Evolutionary conservation across 148 eudicot species (phyloP), one percentile per base, ranked within the genome.

Genomic region (Arctostaphylos glauca): DNA sequence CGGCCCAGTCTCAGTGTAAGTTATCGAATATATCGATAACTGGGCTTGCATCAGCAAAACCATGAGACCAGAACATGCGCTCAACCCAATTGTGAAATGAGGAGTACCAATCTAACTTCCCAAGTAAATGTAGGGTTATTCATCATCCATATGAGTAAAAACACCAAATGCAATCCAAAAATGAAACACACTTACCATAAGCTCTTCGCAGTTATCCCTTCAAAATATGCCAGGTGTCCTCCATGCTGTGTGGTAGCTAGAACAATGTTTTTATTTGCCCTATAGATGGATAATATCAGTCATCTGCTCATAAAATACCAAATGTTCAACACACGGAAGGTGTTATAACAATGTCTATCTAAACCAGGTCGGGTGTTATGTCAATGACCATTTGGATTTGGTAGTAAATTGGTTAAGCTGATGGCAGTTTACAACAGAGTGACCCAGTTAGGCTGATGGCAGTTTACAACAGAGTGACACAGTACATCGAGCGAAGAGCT

Each of bases 191-290:
- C 64, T 84, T 92, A 97, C 99, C 99, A 97, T 74, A 93, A 75
- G 85, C 92, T 90, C 81, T 89, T 89, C 15, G 91, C 98, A 79
- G 92, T 89, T 79, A 94, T 81, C 87, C 97, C 98, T 86, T 97
- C 98, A 81, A 89, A 94, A 81, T 86, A 93, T 43, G 96, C 97
- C 44, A 97, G 91, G 87, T 97, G 98, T 83, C 99, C 99, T 84
- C 99, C 99, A 85, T 97, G 98, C 85, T 90, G 87, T 19, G 99
- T 87, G 41, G 93, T 91, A 77, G 95, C 95, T 47, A 96, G 85
- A 78, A 97, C 89, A 78, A 97, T 82, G 85, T 97, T 97, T 82
- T 87, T 84, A 82, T 97, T 97, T 72, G 87, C 84, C 91, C 99
- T 97, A 84, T 74, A 83, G 79, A 64, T 79, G 67, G 59, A 79